These are phyloP conservation scores for Kondoa malvinella DNA, from an alignment of 768 basidiomycete species.

Conservation along the genomic window DNA sequence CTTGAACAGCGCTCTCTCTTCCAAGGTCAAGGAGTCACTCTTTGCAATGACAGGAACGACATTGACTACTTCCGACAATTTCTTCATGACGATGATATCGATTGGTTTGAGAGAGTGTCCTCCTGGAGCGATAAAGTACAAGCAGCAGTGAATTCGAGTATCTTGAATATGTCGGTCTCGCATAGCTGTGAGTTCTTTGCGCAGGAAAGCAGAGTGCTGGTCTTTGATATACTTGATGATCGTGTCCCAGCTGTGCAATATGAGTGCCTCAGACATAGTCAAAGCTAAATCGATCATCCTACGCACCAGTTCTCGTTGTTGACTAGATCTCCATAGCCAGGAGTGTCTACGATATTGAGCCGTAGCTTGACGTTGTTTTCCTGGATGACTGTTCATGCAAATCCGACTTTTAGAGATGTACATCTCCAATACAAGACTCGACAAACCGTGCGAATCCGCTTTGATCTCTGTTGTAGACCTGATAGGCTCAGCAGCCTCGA, in stretches of 20 bases:
- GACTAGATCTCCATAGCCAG: constrained; percentile 93
- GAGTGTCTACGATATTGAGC: constrained; percentile 96
- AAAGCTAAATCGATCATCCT: constrained; percentile 7
- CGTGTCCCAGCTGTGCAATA: constrained; percentile 70
- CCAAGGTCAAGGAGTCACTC: constrained; percentile 78
- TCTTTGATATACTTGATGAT: constrained; percentile 99
- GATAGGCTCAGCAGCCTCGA: constrained; percentile 69
- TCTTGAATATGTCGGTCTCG: constrained; percentile 96
- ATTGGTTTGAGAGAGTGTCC: constrained; percentile 91
- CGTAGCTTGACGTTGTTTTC: constrained; percentile 90
- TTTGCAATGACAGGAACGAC: constrained; percentile 99
- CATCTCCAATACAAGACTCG: neutral
- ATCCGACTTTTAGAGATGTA: neutral
- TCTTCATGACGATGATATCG: constrained; percentile 97
- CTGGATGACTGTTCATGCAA: constrained; percentile 57
- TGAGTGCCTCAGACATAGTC: neutral
- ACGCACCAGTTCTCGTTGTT: constrained; percentile 95
- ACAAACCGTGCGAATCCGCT: constrained; percentile 75
- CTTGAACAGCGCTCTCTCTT: constrained; percentile 88
- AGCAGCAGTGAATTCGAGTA: constrained; percentile 92
- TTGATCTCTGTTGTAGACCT: constrained; percentile 96
- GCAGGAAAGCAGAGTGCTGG: constrained; percentile 94
- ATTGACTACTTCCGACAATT: constrained; percentile 94
- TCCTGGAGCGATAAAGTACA: constrained; percentile 99
- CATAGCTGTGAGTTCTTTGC: constrained; percentile 97